phyloP scores from a whole-genome alignment of 495 filamentous ascomycete genomes.

The Podospora pseudopauciseta region DNA sequence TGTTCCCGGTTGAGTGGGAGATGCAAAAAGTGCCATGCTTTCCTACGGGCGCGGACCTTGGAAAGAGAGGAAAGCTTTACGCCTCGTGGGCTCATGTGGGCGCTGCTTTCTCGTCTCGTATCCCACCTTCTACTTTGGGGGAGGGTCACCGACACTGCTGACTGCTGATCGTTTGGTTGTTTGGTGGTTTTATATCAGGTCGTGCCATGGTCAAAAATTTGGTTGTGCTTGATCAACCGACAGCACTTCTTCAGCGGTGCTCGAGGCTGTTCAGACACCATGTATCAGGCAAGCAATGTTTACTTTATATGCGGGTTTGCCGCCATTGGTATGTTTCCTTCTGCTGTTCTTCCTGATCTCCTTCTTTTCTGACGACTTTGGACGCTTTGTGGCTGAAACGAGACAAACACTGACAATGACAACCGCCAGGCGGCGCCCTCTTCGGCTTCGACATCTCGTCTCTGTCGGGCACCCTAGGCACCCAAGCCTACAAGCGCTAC shows the following conservation, averaged over 20 bases:
- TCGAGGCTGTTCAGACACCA: conserved; percentile 12
- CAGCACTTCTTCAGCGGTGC: background rate
- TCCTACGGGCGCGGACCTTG: background rate
- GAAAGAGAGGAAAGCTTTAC: background rate
- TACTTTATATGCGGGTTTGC: conserved; percentile 65
- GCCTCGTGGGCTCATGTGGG: background rate
- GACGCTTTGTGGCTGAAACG: background rate
- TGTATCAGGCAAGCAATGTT: conserved; percentile 51
- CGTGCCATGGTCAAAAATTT: background rate
- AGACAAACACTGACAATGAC: conserved; percentile 1
- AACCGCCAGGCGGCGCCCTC: conserved; percentile 53
- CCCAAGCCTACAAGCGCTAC: conserved; percentile 58
- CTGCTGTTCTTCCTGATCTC: background rate
- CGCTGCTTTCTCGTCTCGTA: background rate
- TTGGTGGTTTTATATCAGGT: background rate
- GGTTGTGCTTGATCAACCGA: background rate
- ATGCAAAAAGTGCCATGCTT: background rate
- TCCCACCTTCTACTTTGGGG: background rate
- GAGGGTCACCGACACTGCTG: background rate
- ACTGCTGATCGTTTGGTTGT: background rate
- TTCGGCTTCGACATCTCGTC: conserved; percentile 74
- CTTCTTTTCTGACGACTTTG: background rate
- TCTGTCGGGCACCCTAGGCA: conserved; percentile 66
- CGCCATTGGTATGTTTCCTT: conserved; percentile 52
- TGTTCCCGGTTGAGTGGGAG: background rate